Conservation (phyloP, 2,329 filamentous ascomycete species). For the Apiospora aurea region DNA sequence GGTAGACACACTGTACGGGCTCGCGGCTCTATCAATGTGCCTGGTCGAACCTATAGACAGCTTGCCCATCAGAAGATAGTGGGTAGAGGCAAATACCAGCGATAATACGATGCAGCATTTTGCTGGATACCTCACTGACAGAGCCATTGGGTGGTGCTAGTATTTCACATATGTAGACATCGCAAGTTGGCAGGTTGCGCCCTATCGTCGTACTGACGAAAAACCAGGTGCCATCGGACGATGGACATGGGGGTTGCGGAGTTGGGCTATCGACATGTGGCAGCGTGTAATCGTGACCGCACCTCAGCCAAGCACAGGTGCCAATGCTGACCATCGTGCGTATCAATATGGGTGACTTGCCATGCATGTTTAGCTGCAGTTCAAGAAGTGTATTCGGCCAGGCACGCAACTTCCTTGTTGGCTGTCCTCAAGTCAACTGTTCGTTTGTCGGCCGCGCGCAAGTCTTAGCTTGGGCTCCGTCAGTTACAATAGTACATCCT, state of each 20-base stretch:
- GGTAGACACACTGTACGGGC: neutral
- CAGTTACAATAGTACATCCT: neutral
- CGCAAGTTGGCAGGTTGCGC: neutral
- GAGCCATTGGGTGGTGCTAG: no score
- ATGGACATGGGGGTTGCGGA: neutral
- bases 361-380: neutral
- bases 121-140: neutral
- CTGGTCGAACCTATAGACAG: neutral
- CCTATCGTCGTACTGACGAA: neutral
- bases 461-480: neutral
- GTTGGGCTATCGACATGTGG: neutral
- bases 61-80: neutral
- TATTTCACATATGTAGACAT: neutral
- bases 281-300: neutral
- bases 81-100: neutral
- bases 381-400: neutral
- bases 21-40: neutral
- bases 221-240: neutral
- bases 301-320: neutral
- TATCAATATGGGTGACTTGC: neutral
- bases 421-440: neutral
- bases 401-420: neutral
- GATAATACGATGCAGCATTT: neutral
- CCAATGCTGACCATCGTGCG: neutral
- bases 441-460: neutral